Evolutionary conservation across 75 land plant genomes (phyloP), one percentile per base, ranked within the genome.

Genomic region (Cryptomeria japonica): DNA sequence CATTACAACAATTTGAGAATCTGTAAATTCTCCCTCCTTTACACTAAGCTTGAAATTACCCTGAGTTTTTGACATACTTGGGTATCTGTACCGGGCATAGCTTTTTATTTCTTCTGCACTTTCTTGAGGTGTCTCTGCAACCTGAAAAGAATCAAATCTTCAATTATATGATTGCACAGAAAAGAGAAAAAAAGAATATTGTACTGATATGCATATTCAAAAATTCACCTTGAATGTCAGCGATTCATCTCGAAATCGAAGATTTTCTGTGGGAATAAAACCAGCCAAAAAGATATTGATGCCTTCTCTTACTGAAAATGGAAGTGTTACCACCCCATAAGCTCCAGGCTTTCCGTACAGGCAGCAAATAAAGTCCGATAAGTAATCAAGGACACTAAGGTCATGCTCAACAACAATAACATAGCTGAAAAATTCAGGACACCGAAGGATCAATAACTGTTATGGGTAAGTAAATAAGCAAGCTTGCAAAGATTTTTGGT

Each of bases 371-470:
- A 98, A 98, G 87, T 98, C 99, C 11, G 99, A 98, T 85, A 98
- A 89, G 89, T 98, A 98, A 92, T 98, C 99, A 77, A 98, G 93
- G 88, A 98, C 99, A 88, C 99, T 98, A 72, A 98, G 94, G 86
- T 98, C 99, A 90, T 98, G 99, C 93, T 98, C 99, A 89, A 98
- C 99, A 83, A 98, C 99, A 87, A 98, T 98, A n/a, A 98, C 99
- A 93, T 98, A 98, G 90, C 99, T 98, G 97, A 84, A 92, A 79
- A 28, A 84, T 38, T 46, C 87, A 80, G 51, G 8, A 56, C 41
- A 82, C 19, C 75, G 37, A 51, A 72, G 80, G 16, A 42, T 89
- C 77, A 87, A 38, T 39, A 61, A 39, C 28, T 49, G 3, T 53
- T 85, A 61, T 15, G n/a, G 19, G 4, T 28, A 25, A 44, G 31